Base-by-base conservation (phyloP, 202 grass and related monocot species). In the Elaeis oleifera region DNA sequence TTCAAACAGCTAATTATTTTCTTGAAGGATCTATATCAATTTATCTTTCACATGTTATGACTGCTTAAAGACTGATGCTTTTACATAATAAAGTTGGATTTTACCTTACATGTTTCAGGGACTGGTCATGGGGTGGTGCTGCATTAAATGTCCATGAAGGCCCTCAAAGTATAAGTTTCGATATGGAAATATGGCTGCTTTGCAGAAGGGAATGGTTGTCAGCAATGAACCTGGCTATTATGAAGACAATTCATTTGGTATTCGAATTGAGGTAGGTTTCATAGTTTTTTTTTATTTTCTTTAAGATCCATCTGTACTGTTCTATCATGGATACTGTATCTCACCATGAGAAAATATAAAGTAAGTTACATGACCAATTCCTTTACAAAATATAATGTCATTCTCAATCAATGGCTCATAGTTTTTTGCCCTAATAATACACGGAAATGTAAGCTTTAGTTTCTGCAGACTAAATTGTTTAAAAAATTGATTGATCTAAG, bases 141-240 rank as follows among this genome's bases (percentile, higher is more conserved):
- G 92, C 87, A 73, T 73, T 97, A 65, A 97, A 97, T 75, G 92
- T 97, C 18, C 92, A 91, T 3, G 87, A 97, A 60, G 92, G 87
- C 50, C 92, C 92, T 22, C 92, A 89, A 69, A 85, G 92, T 76
- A 97, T 97, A 77, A 97, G 92, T 70, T 97, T 65, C 82, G 84
- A 59, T 97, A 81, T 74, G 84, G 87, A 75, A 91, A 91, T 81
- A 83, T 86, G 65, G 81, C 81, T 66, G 64, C 74, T 74, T 86
- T 97, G 74, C 87, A 91, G 26, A 91, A 85, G 27, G 92, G 92
- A 53, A 97, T 97, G 87, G 83, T 91, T 75, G 82, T 97, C 78
- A 91, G 92, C 79, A 97, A 97, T 63, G 92, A 97, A 65, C 87
- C 92, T 59, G 87, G 92, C 64, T 91, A 91, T 71, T 97, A 97